These are phyloP conservation scores for Sungouiozyma intestinalis DNA, from an alignment of 805 yeast genomes.

Conservation along the genomic window DNA sequence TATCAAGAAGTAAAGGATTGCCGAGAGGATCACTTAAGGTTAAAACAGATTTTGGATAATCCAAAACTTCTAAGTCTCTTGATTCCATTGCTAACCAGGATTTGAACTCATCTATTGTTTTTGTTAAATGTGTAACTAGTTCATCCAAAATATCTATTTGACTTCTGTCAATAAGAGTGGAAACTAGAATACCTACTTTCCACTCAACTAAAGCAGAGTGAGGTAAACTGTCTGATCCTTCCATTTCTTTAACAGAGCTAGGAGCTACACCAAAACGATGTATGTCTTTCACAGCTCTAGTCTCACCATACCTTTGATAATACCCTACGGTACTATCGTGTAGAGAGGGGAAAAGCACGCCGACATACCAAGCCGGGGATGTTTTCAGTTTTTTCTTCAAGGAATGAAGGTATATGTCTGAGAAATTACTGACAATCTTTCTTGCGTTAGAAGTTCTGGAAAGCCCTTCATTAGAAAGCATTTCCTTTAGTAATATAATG, in stretches of 20 bases:
- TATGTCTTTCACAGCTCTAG: conserved; percentile 20
- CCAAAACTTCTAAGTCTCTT: conserved; percentile 5
- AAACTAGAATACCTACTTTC: conserved; percentile 25
- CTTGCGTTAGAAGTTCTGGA: conserved; percentile 38
- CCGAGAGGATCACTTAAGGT: conserved; percentile 1
- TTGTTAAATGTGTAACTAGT: conserved; percentile 13
- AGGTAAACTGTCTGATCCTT: conserved; percentile 17
- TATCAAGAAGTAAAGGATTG: conserved; percentile 13
- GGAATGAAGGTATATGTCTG: conserved; percentile 53
- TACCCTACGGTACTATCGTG: conserved; percentile 37
- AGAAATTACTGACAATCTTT: conserved; percentile 53
- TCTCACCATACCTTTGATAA: conserved; percentile 34
- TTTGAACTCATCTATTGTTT: conserved; percentile 10
- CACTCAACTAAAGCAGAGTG: conserved; percentile 14
- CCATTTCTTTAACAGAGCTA: conserved; percentile 17
- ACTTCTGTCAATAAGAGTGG: conserved; percentile 26
- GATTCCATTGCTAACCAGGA: conserved; percentile 10
- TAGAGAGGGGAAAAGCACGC: conserved; percentile 54
- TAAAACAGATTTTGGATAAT: conserved; percentile 12
- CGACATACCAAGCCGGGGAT: conserved; percentile 48
- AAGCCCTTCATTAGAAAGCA: conserved; percentile 43
- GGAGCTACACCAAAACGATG: conserved; percentile 13
- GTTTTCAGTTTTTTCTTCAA: conserved; percentile 37
- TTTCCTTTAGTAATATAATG: conserved; percentile 44
- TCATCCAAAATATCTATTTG: conserved; percentile 15